Evolutionary conservation across 2,329 filamentous ascomycete genomes (phyloP).

Genomic region (Fusarium circinatum): DNA sequence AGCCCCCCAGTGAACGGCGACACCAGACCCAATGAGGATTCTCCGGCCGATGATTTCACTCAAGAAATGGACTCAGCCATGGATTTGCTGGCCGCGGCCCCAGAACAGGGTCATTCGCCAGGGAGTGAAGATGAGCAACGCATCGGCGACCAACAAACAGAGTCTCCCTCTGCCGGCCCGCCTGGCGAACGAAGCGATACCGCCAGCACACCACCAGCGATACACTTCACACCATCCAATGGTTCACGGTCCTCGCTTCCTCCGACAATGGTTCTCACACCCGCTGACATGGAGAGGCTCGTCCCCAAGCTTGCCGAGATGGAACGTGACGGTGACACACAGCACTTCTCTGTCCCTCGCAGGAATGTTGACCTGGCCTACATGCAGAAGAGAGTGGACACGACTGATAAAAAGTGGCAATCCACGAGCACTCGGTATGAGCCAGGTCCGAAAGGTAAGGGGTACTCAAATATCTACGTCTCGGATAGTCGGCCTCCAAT

Average conservation of each 20-base stretch:
- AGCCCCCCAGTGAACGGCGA: neutral
- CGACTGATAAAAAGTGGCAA: neutral
- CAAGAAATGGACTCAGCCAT: neutral
- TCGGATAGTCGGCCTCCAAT: neutral
- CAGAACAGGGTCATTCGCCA: neutral
- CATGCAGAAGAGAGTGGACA: neutral
- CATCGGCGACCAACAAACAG: neutral
- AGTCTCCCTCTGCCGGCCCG: neutral
- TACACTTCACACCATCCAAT: neutral
- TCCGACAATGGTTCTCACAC: neutral
- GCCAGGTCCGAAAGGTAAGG: neutral
- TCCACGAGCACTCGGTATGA: neutral
- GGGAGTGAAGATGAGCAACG: neutral
- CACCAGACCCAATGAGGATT: neutral
- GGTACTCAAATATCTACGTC: neutral
- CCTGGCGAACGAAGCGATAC: neutral
- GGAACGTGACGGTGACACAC: neutral
- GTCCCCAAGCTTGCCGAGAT: neutral
- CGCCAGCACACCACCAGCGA: neutral
- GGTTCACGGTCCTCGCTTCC: neutral
- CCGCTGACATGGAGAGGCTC: neutral
- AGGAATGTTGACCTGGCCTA: neutral
- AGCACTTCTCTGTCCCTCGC: neutral
- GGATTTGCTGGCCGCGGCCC: neutral
- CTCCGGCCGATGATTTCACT: neutral